A percentile compares a stretch with the other conserved stretches of the same genome.
Conservation (phyloP, 306 rosid genomes). For the Biancaea sappan region DNA sequence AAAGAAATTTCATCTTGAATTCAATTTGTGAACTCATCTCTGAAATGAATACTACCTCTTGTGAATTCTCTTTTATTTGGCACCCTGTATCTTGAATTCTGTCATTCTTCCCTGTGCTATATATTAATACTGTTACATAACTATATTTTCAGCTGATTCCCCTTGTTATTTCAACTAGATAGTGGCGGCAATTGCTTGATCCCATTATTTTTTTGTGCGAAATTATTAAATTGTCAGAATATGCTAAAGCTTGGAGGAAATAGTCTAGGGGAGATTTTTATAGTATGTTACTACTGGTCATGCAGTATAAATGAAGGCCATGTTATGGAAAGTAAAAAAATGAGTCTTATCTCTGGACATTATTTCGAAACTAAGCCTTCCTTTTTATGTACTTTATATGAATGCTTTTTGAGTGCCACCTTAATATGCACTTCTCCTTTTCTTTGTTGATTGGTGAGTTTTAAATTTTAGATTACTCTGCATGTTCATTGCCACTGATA, state of each 20-base stretch:
- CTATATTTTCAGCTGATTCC: neutral
- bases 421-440: constrained; percentile 4
- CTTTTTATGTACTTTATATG: neutral
- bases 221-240: neutral
- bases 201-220: neutral
- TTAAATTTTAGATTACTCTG: neutral
- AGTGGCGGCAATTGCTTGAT: neutral
- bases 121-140: neutral
- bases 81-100: neutral
- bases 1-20: neutral
- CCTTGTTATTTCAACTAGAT: neutral
- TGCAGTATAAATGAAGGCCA: neutral
- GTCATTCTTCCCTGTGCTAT: neutral
- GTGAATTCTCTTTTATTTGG: too few relatives aligned
- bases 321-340: neutral
- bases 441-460: neutral
- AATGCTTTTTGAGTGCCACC: neutral
- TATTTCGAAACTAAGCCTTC: too few relatives aligned
- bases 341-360: neutral
- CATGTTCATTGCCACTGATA: neutral
- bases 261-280: neutral
- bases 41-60: neutral
- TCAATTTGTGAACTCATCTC: neutral
- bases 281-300: neutral
- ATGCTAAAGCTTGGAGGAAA: neutral